Conservation (phyloP, 148 eudicot species). For the Polygonum maritimum region DNA sequence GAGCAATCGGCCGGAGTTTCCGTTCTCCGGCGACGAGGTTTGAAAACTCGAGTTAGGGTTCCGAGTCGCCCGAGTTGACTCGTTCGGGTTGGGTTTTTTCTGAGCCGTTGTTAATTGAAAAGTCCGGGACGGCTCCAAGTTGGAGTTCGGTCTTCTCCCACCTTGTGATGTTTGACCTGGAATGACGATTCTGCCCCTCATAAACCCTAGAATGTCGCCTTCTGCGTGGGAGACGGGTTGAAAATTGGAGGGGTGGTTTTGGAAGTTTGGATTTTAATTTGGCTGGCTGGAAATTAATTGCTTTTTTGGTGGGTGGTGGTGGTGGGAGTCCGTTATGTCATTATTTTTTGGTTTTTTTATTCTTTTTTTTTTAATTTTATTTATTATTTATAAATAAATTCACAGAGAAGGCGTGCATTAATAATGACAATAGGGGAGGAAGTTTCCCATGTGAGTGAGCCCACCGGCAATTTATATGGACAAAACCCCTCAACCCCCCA, state of each 20-base stretch:
- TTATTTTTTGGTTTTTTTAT: neutral
- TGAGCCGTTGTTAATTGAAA: neutral
- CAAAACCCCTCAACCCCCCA: slow-evolving; percentile 7
- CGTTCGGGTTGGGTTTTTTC: neutral
- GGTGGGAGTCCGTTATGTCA: slow-evolving; percentile 5
- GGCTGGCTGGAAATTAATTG: slow-evolving; percentile 2
- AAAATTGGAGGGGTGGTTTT: neutral
- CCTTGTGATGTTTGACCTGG: neutral
- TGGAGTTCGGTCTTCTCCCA: neutral
- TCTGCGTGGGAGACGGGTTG: neutral
- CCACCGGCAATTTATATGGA: slow-evolving; percentile 8
- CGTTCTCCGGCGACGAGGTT: neutral
- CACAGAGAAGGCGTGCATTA: slow-evolving; percentile 10
- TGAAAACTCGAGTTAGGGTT: neutral
- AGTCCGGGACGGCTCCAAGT: neutral
- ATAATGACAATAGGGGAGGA: slow-evolving; percentile 2
- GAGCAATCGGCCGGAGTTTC: neutral
- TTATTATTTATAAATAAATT: neutral
- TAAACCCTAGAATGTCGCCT: slow-evolving; percentile 5
- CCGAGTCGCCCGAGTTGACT: neutral
- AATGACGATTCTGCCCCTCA: neutral
- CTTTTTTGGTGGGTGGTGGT: slow-evolving; percentile 10
- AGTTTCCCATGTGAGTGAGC: neutral
- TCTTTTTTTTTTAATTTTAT: neutral
- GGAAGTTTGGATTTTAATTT: neutral